Evolutionary conservation across 495 filamentous ascomycete species (phyloP), one percentile per base, ranked within the genome.

Genomic region (Neurospora tetrasperma): DNA sequence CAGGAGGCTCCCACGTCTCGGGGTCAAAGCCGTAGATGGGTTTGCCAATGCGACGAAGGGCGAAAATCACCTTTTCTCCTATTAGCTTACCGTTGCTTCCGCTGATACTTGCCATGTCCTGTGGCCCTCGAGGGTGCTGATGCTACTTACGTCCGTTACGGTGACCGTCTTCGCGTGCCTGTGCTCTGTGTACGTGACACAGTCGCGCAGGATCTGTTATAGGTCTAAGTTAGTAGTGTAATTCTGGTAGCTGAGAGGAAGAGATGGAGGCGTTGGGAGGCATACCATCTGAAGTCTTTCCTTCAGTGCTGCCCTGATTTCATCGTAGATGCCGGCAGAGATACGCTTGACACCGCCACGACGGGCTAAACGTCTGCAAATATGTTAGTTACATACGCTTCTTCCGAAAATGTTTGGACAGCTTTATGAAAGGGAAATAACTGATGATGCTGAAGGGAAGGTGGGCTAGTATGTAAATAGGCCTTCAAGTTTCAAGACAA

Each of bases 311-410:
- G 20, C 20, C 0, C 94, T 85, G 1, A 87, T 81, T 0, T 93
- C 91, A 1, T 93, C 86, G 77, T 97, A 97, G n/a, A 97, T 90
- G 0, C 70, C 73, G 0, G 75, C 84, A 0, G 88, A 90, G 20
- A 96, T 93, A 0, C 93, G 83, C 74, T 92, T 91, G 6, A 96
- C 88, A 0, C 93, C 93, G 5, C 93, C 93, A 20, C 93, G 88
- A 2, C 93, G 88, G 5, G 93, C 93, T 5, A 96, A 84, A 71
- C 93, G 92, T 68, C 92, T 94, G 71, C 44, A 38, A 38, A 27
- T 16, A 16, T 42, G 75, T 72, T 38, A 74, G 78, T 71, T 18
- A 16, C n/a, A 35, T 8, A 12, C 10, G 11, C 9, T 40, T 11
- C 10, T 41, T 31, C 14, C 16, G 12, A 35, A 62, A 5, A 35